A percentile compares a stretch with the other conserved stretches of the same genome.
These are phyloP conservation scores for Beauveria caledonica DNA, from an alignment of 2,329 filamentous ascomycete genomes.

Conservation along the genomic window DNA sequence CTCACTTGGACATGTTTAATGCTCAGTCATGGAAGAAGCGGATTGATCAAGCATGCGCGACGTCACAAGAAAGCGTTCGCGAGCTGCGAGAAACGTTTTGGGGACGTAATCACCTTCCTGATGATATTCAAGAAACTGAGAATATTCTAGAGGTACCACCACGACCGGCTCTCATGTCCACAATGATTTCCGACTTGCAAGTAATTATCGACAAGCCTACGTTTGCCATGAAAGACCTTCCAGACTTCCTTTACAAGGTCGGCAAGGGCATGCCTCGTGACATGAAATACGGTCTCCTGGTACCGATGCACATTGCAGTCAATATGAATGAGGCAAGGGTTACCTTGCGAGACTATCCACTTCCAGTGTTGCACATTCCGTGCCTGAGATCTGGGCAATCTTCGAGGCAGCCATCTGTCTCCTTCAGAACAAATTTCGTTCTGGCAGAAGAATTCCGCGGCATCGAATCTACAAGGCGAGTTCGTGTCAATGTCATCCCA, in stretches of 20 bases:
- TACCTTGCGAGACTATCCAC: conserved; percentile 84
- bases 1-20: conserved; percentile 70
- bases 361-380: conserved; percentile 87
- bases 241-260: conserved; percentile 75
- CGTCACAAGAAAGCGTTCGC: conserved; percentile 65
- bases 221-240: conserved; percentile 73
- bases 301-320: conserved; percentile 84
- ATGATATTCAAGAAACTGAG: conserved; percentile 76
- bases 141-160: conserved; percentile 78
- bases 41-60: conserved; percentile 67
- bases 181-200: conserved; percentile 75
- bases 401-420: conserved; percentile 69
- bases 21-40: conserved; percentile 86
- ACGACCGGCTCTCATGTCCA: conserved; percentile 73
- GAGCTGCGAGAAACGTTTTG: conserved; percentile 75
- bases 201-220: conserved; percentile 86
- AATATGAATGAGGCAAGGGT: conserved; percentile 84
- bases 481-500: conserved; percentile 78
- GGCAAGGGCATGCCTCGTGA: conserved; percentile 95
- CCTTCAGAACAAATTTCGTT: conserved; percentile 83
- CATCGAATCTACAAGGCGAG: conserved; percentile 67
- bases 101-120: conserved; percentile 71
- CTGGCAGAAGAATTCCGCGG: conserved; percentile 90
- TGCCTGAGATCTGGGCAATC: conserved; percentile 73
- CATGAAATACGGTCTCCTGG: conserved; percentile 80